Base-by-base conservation (phyloP, 768 basidiomycete species). In the Suillus ampliporus region DNA sequence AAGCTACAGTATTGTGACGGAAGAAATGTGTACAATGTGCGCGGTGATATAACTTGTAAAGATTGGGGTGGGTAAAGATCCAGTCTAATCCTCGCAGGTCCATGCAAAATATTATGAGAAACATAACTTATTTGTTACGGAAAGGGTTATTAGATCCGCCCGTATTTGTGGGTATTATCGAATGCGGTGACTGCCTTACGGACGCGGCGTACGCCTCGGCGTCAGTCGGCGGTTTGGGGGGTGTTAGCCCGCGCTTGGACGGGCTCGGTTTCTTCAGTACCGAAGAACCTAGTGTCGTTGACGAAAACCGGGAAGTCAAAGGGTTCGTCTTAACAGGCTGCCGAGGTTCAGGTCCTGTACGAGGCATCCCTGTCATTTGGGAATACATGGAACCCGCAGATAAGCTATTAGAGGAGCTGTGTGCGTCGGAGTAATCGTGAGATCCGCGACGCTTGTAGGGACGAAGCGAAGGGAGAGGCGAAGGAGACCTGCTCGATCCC, bases 341-440 rank as follows among this genome's bases (percentile, higher is more conserved):
- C n/a, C 90, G 83, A n/a, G 90, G 86, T 68, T 91, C 89, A 7
- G 91, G 87, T 46, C 79, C 83, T 31, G 78, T 78, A 37, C 84
- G 82, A 64, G 85, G 86, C 40, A 79, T 69, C 21, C 91, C 90
- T 11, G 89, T 93, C 54, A 87, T 70, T 72, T 89, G 84, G 61
- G 90, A 86, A 74, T 89, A 94, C 43, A 93, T 69, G 48, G 87
- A 89, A 19, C 75, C 77, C n/a, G 75, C 75, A 31, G 86, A 85
- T 61, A 83, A 58, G 64, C 71, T 70, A 64, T 74, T 75, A 54
- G 76, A 72, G 57, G 76, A 72, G 57, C 57, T 74, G 68, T 66
- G 65, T 6, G 70, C 68, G 26, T 61, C 63, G 34, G 48, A 61
- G 43, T 72, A 54, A 48, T 72, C 64, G 31, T 69, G 66, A 53